These are phyloP conservation scores for Ricinus communis DNA, from an alignment of 345 rosid species.

Conservation along the genomic window DNA sequence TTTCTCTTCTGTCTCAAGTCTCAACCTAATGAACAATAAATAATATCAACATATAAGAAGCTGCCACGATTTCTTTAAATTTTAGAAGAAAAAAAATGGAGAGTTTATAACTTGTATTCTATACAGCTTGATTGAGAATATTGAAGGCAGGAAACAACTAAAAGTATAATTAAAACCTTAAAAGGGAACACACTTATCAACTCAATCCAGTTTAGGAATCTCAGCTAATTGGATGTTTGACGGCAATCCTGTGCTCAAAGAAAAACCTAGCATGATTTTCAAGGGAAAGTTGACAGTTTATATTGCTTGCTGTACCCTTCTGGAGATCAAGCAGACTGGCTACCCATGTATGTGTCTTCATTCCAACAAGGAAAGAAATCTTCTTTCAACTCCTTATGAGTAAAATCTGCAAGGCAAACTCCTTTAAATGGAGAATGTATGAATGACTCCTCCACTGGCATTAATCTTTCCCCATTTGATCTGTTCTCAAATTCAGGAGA, in stretches of 20 bases:
- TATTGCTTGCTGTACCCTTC: not conserved
- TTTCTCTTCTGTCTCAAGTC: too few relatives aligned
- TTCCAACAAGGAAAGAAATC: not conserved
- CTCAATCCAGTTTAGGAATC: too few relatives aligned
- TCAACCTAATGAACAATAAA: too few relatives aligned
- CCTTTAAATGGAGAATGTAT: not conserved
- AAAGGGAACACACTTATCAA: too few relatives aligned
- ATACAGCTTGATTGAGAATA: too few relatives aligned
- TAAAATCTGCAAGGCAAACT: constrained; percentile 1
- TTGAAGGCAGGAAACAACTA: too few relatives aligned
- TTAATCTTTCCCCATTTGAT: not conserved
- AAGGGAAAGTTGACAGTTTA: not conserved
- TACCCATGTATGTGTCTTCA: not conserved
- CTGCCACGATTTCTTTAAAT: too few relatives aligned
- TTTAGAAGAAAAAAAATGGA: too few relatives aligned
- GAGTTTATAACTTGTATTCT: too few relatives aligned
- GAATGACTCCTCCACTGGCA: not conserved
- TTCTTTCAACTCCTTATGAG: not conserved
- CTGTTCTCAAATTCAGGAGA: not conserved
- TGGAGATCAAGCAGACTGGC: not conserved
- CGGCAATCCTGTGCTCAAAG: not conserved
- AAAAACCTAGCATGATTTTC: too few relatives aligned
- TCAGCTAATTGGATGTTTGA: not conserved
- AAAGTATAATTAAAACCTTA: too few relatives aligned
- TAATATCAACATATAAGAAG: too few relatives aligned